phyloP scores from a whole-genome alignment of 2,329 filamentous ascomycete genomes.

The Delphinella strobiligena region DNA sequence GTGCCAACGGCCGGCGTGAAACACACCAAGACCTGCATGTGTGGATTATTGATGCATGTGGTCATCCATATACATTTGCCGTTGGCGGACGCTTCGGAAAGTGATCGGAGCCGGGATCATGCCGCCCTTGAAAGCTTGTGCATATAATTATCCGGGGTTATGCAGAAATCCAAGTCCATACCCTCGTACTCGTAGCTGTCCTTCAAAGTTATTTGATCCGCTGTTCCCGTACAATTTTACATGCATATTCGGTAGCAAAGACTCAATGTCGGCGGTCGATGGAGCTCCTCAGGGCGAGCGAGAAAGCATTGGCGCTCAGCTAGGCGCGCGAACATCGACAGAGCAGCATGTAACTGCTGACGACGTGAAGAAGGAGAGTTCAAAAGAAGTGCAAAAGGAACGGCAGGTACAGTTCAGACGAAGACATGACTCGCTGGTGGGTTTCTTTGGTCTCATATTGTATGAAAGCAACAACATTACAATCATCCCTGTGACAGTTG shows the following conservation, averaged over 20 bases:
- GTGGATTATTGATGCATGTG: too few species aligned
- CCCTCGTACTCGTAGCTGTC: too few species aligned
- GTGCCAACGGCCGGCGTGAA: background rate
- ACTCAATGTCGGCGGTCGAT: constrained; percentile 6
- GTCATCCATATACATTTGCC: too few species aligned
- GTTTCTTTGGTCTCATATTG: constrained; percentile 59
- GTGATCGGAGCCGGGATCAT: too few species aligned
- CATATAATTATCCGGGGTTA: too few species aligned
- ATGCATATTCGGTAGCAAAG: background rate
- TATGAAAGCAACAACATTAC: constrained; percentile 17
- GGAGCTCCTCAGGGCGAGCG: constrained; percentile 2
- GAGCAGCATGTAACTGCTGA: constrained; percentile 2
- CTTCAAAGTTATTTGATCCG: too few species aligned
- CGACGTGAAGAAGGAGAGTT: constrained; percentile 6
- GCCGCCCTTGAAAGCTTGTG: too few species aligned
- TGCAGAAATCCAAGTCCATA: too few species aligned
- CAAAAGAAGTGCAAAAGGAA: constrained; percentile 24
- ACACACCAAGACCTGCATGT: background rate
- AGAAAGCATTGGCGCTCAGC: background rate
- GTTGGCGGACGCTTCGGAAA: too few species aligned
- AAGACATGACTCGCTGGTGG: constrained; percentile 40
- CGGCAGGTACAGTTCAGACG: constrained; percentile 40
- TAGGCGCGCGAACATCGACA: background rate
- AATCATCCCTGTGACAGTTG: background rate
- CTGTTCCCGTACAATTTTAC: too few species aligned